Evolutionary conservation across 2,329 filamentous ascomycete genomes (phyloP), one percentile per base, ranked within the genome.

Genomic region (Teratosphaeria nubilosa): DNA sequence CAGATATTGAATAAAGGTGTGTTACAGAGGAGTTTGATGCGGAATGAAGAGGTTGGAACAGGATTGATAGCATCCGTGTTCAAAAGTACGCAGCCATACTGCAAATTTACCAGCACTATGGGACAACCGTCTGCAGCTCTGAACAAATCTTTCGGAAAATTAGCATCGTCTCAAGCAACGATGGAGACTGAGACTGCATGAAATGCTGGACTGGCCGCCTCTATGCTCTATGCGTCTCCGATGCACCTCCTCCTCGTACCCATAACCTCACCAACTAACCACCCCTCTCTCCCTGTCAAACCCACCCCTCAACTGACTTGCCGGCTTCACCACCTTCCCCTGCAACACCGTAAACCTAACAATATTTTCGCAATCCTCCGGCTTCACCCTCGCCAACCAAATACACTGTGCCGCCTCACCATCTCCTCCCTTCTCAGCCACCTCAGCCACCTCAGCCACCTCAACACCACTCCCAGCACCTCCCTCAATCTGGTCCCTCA

Each of bases 301-400:
- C 0, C 94, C 94, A 27, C 89, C 94, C 60, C 94, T 78, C 63
- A 99, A 73, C 78, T 97, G 91, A 57, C 80, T 81, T 69, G 86
- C 87, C 0, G 91, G 90, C 79, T 96, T 96, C 56, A 97, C 85
- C 27, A 97, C 84, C 77, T 96, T 97, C 25, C 94, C 94, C 76
- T 96, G 88, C 68, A 97, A 73, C 2, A 99, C 82, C 0, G 94
- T 97, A 71, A 88, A 96, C 69, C 84, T 82, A 51, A 99, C 84
- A 60, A 99, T 84, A 63, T 94, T 95, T 79, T 96, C 91, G 68
- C 91, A 95, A 69, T 97, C 90, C 75, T 95, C 88, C 0, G 92
- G 92, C 69, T 78, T 76, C 20, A 96, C 86, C 59, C 92, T 79
- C 22, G 90, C 92, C 52, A 96, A 78, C 92, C 92, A 96, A 66